Conservation (phyloP, 305 asterid genomes). For the Fraxinus sp. region DNA sequence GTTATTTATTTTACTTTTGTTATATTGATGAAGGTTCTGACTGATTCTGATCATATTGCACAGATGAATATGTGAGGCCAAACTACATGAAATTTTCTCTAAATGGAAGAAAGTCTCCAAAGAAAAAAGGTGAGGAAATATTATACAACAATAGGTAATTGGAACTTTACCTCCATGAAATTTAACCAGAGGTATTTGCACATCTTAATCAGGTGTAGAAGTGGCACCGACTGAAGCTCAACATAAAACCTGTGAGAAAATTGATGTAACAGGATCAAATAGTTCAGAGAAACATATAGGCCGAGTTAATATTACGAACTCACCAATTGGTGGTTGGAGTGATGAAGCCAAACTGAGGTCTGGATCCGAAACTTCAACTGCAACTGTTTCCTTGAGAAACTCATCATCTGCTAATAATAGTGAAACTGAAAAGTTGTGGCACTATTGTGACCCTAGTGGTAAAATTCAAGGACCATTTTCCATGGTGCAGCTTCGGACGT, state of each 20-base stretch:
- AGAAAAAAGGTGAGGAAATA: slow-evolving; percentile 36
- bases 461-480: neutral
- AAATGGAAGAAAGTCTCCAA: slow-evolving; percentile 34
- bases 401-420: slow-evolving; percentile 39
- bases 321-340: slow-evolving; percentile 26
- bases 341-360: slow-evolving; percentile 43
- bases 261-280: slow-evolving; percentile 38
- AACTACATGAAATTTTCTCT: slow-evolving; percentile 25
- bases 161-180: neutral
- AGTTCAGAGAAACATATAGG: slow-evolving; percentile 32
- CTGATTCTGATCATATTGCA: slow-evolving; percentile 21
- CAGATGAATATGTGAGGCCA: slow-evolving; percentile 37
- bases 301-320: slow-evolving; percentile 27
- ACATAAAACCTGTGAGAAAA: slow-evolving; percentile 33
- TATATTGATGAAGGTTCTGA: neutral
- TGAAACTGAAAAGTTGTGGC: slow-evolving; percentile 85
- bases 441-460: slow-evolving; percentile 79
- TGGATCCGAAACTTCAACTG: slow-evolving; percentile 44
- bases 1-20: slow-evolving; percentile 11
- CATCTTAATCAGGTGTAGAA: slow-evolving; percentile 52
- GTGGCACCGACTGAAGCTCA: slow-evolving; percentile 33
- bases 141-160: neutral
- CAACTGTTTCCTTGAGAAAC: slow-evolving; percentile 30
- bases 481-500: neutral
- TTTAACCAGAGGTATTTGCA: slow-evolving; percentile 21